These are phyloP conservation scores for Madurella fahalii DNA, from an alignment of 2,329 filamentous ascomycete genomes.

Conservation along the genomic window DNA sequence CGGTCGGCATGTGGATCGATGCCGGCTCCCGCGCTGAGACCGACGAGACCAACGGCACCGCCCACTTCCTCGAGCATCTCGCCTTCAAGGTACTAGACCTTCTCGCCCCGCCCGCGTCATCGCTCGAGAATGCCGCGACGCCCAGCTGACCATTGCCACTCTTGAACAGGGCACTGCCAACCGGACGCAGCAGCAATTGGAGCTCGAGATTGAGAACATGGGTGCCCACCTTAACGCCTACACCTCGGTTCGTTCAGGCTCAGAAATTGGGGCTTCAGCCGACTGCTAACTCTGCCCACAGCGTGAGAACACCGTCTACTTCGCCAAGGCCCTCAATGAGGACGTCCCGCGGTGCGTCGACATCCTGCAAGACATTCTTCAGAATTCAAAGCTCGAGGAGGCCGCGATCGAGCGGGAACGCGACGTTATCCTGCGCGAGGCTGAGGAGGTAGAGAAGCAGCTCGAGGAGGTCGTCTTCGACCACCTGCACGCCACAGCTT, in stretches of 20 bases:
- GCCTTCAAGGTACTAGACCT: conserved; percentile 82
- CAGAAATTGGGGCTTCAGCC: conserved; percentile 2
- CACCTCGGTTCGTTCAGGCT: conserved; percentile 68
- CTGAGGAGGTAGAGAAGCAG: conserved; percentile 99
- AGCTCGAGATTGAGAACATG: conserved; percentile 99
- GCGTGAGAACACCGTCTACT: conserved; percentile 99
- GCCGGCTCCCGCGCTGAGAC: conserved; percentile 97
- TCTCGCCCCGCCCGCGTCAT: not conserved
- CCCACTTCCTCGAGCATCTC: conserved; percentile 98
- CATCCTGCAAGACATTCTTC: conserved; percentile 97
- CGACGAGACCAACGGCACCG: conserved; percentile 96
- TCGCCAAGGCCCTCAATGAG: conserved; percentile 97
- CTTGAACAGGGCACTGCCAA: conserved; percentile 74
- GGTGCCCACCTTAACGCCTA: conserved; percentile 98
- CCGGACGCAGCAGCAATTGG: conserved; percentile 93
- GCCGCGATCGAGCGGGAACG: conserved; percentile 93
- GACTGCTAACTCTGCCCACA: conserved; percentile 33
- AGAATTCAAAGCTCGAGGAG: conserved; percentile 97
- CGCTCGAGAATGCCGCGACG: not conserved
- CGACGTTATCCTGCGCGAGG: conserved; percentile 97
- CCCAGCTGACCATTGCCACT: conserved; percentile 5
- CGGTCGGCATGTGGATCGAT: conserved; percentile 98
- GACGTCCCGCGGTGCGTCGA: conserved; percentile 96
- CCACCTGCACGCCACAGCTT: conserved; percentile 96
- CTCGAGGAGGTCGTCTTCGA: conserved; percentile 99